Evolutionary conservation across 1,284 basidiomycete genomes (phyloP).

Genomic region (Ceratobasidium theobromae): DNA sequence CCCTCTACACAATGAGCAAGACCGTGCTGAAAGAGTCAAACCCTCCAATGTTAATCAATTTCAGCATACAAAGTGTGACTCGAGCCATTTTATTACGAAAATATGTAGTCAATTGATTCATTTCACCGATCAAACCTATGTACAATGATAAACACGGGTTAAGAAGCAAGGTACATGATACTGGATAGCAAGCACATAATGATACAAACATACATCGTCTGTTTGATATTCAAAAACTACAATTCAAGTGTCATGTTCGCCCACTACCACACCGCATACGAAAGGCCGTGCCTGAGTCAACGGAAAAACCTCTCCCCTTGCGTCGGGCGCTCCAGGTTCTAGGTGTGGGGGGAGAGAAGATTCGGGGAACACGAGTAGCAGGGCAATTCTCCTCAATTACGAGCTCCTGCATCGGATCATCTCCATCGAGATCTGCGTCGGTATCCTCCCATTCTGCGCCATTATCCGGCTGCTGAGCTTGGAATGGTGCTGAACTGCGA

Average conservation of each 20-base stretch:
- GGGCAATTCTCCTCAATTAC: neutral
- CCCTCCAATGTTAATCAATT: too few relatives aligned
- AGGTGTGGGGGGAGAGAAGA: conserved; percentile 7
- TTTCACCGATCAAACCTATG: neutral
- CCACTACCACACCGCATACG: neutral
- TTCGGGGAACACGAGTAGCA: neutral
- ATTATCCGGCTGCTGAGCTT: neutral
- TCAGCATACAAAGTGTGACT: too few relatives aligned
- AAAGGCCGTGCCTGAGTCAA: neutral
- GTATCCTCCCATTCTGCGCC: conserved; percentile 20
- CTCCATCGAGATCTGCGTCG: neutral
- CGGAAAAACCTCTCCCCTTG: conserved; percentile 4
- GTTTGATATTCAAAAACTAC: too few relatives aligned
- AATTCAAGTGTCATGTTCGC: neutral
- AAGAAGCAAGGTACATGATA: neutral
- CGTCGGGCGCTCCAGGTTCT: neutral
- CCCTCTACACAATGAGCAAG: too few relatives aligned
- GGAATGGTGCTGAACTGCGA: neutral
- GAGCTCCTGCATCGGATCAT: conserved; percentile 3
- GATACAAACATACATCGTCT: too few relatives aligned
- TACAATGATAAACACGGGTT: too few relatives aligned
- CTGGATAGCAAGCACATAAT: neutral
- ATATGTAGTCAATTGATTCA: neutral
- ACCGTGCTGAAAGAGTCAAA: too few relatives aligned
- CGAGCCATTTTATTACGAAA: too few relatives aligned